phyloP scores from a whole-genome alignment of 2,329 filamentous ascomycete genomes.

The Pyrenochaeta sp. region DNA sequence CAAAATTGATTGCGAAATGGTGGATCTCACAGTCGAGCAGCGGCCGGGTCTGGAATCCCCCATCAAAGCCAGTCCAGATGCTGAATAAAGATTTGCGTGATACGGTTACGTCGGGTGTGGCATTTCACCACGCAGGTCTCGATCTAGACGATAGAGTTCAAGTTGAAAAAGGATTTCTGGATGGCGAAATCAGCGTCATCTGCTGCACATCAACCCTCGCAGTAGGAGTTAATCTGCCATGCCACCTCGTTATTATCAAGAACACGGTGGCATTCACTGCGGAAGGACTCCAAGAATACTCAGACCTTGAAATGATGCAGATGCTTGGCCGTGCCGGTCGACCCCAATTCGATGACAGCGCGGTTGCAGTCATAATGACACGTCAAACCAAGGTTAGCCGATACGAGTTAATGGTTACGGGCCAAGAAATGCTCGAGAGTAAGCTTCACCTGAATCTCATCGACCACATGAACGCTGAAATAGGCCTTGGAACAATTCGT shows the following conservation, averaged over 20 bases:
- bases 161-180: slow-evolving; percentile 73
- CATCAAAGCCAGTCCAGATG: slow-evolving; percentile 61
- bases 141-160: slow-evolving; percentile 68
- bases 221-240: slow-evolving; percentile 84
- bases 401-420: slow-evolving; percentile 78
- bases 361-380: slow-evolving; percentile 82
- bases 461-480: slow-evolving; percentile 85
- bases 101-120: slow-evolving; percentile 68
- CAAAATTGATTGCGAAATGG: slow-evolving; percentile 71
- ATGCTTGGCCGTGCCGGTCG: slow-evolving; percentile 87
- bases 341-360: slow-evolving; percentile 81
- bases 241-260: slow-evolving; percentile 84
- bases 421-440: slow-evolving; percentile 78
- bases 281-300: slow-evolving; percentile 71
- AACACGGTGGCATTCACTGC: slow-evolving; percentile 72
- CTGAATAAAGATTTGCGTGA: slow-evolving; percentile 68
- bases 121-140: slow-evolving; percentile 84
- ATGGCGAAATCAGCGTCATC: slow-evolving; percentile 78
- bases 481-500: slow-evolving; percentile 76
- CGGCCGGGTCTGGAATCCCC: slow-evolving; percentile 70
- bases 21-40: slow-evolving; percentile 64
- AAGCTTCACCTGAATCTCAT: slow-evolving; percentile 80
- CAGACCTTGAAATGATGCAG: slow-evolving; percentile 86
- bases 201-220: slow-evolving; percentile 88
- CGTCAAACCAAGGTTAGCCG: slow-evolving; percentile 67